Evolutionary conservation across 805 yeast species (phyloP).

Genomic region (Saturnispora gosingensis): DNA sequence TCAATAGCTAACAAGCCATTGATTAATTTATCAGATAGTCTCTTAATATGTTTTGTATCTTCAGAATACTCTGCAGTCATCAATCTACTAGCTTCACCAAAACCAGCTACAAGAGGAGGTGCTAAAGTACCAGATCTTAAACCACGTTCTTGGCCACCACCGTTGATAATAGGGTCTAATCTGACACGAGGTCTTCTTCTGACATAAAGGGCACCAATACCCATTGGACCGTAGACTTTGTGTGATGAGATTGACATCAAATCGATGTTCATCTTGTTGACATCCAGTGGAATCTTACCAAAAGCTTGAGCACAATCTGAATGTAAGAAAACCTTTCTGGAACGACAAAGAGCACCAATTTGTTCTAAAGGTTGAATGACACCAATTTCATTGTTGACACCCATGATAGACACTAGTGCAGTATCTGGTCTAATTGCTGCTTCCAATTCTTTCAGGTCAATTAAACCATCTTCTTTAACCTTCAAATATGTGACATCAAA

Average conservation of each 20-base stretch:
- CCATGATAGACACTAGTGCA: slow-evolving; percentile 85
- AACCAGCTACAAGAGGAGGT: slow-evolving; percentile 92
- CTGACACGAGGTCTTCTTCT: slow-evolving; percentile 98
- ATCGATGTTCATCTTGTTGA: slow-evolving; percentile 87
- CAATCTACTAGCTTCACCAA: slow-evolving; percentile 94
- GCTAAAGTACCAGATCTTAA: slow-evolving; percentile 94
- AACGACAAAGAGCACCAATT: slow-evolving; percentile 80
- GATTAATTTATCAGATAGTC: slow-evolving; percentile 64
- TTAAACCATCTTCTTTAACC: slow-evolving; percentile 66
- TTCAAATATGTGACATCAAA: slow-evolving; percentile 91
- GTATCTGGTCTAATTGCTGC: slow-evolving; percentile 86
- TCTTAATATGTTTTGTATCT: slow-evolving; percentile 62
- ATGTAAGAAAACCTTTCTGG: slow-evolving; percentile 89
- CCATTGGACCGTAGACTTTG: slow-evolving; percentile 97
- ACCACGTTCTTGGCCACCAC: slow-evolving; percentile 99
- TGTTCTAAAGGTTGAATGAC: slow-evolving; percentile 94
- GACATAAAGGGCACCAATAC: slow-evolving; percentile 89
- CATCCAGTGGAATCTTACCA: slow-evolving; percentile 90
- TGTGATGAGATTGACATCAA: slow-evolving; percentile 90
- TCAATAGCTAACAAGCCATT: slow-evolving; percentile 71
- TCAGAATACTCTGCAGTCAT: slow-evolving; percentile 63
- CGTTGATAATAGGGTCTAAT: slow-evolving; percentile 86
- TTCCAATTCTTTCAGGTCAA: slow-evolving; percentile 69
- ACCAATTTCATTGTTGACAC: slow-evolving; percentile 97
- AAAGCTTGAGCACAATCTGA: slow-evolving; percentile 97